These are phyloP conservation scores for Amoeboaphelidium protococcarum DNA, from an alignment of 371 early-diverging fungal species.

Conservation along the genomic window DNA sequence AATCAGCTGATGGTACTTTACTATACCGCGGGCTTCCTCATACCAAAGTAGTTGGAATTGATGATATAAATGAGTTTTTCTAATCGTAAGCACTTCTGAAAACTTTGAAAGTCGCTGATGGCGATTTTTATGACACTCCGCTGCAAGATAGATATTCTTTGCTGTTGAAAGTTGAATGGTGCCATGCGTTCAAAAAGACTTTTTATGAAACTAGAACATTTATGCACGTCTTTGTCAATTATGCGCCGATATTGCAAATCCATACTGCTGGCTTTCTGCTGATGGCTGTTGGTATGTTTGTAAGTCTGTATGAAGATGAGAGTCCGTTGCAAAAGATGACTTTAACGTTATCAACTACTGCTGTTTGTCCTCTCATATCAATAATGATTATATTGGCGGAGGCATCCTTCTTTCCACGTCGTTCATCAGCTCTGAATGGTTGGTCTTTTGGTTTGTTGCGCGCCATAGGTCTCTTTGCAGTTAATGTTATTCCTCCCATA, in stretches of 20 bases:
- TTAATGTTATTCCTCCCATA: too few species aligned
- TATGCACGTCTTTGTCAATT: slow-evolving; percentile 60
- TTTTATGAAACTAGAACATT: slow-evolving; percentile 61
- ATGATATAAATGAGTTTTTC: slow-evolving; percentile 68
- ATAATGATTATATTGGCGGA: too few species aligned
- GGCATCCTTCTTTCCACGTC: too few species aligned
- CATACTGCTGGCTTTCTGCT: too few species aligned
- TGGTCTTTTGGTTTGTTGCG: too few species aligned
- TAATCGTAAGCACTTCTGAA: slow-evolving; percentile 43
- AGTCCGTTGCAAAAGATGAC: too few species aligned
- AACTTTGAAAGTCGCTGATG: slow-evolving; percentile 23
- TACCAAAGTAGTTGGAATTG: slow-evolving; percentile 47
- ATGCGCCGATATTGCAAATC: slow-evolving; percentile 60
- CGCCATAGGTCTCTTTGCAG: too few species aligned
- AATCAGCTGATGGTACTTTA: slow-evolving; percentile 4
- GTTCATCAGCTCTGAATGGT: too few species aligned
- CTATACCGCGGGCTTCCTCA: slow-evolving; percentile 42
- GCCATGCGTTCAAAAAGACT: slow-evolving; percentile 41
- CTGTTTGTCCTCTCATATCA: too few species aligned
- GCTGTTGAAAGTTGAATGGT: slow-evolving; percentile 39
- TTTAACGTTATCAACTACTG: too few species aligned
- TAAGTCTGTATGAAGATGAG: too few species aligned
- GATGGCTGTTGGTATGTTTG: too few species aligned
- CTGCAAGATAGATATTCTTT: slow-evolving; percentile 29
- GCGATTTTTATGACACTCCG: slow-evolving; percentile 26